These are phyloP conservation scores for Metarhizium guizhouense DNA, from an alignment of 2,329 filamentous ascomycete species.

Conservation along the genomic window DNA sequence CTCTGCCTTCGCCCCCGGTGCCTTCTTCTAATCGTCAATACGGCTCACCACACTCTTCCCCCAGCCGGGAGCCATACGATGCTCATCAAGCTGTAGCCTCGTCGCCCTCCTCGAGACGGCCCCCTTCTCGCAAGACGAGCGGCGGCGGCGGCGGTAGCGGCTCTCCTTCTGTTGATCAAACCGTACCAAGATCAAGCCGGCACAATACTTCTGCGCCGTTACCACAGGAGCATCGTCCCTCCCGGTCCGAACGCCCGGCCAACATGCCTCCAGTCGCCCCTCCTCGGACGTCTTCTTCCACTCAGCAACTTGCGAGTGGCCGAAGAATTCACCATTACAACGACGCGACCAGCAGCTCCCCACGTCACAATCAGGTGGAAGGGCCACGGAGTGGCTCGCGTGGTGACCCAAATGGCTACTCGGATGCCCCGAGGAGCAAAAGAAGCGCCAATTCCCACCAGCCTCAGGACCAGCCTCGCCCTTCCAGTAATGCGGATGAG, in stretches of 20 bases:
- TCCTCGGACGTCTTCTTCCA: slow-evolving; percentile 77
- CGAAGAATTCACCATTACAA: slow-evolving; percentile 35
- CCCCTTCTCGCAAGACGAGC: slow-evolving; percentile 42
- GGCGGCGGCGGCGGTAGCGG: slow-evolving; percentile 25
- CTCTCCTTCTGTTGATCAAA: slow-evolving; percentile 23
- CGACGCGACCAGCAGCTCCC: slow-evolving; percentile 34
- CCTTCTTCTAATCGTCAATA: slow-evolving; percentile 43
- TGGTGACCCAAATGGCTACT: slow-evolving; percentile 18
- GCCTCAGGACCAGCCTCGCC: slow-evolving; percentile 29
- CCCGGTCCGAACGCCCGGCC: slow-evolving; percentile 42
- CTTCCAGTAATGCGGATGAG: slow-evolving; percentile 30
- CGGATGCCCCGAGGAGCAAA: slow-evolving; percentile 22
- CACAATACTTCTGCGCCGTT: slow-evolving; percentile 32
- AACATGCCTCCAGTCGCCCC: slow-evolving; percentile 56
- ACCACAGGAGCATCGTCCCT: slow-evolving; percentile 32
- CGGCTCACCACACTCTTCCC: slow-evolving; percentile 40
- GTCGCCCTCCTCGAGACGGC: slow-evolving; percentile 44
- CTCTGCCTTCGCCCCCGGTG: slow-evolving; percentile 39
- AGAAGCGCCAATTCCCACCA: slow-evolving; percentile 16
- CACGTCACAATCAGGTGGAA: slow-evolving; percentile 30
- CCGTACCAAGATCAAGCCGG: slow-evolving; percentile 38
- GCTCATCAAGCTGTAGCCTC: slow-evolving; percentile 36
- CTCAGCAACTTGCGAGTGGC: slow-evolving; percentile 34
- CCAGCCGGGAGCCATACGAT: slow-evolving; percentile 49
- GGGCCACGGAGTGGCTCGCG: slow-evolving; percentile 25